Evolutionary conservation across 352 stramenopile genomes (phyloP).

Genomic region (Globisporangium canariense): DNA sequence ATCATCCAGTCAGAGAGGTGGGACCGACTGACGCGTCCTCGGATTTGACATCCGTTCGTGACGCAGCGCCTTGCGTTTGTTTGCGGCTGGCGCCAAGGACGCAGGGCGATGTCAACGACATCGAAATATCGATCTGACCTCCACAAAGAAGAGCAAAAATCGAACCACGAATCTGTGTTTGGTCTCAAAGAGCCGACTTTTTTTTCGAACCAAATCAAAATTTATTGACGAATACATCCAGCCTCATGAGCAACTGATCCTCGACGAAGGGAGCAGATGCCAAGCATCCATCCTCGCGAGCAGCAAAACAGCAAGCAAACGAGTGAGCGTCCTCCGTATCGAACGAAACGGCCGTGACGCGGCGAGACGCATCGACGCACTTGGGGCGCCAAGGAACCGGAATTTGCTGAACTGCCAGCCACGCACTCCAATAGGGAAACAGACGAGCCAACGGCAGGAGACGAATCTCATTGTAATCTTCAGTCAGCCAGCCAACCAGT

Average conservation of each 20-base stretch:
- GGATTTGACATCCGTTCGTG: neutral
- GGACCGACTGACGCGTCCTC: neutral
- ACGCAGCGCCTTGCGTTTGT: too few species aligned
- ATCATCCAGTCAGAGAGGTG: neutral
- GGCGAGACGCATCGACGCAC: conserved; percentile 1
- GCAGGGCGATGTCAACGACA: too few species aligned
- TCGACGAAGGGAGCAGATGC: neutral
- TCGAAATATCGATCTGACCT: too few species aligned
- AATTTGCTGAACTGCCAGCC: neutral
- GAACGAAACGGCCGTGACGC: neutral
- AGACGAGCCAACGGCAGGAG: neutral
- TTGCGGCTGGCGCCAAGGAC: too few species aligned
- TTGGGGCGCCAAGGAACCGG: neutral
- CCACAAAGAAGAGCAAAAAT: neutral
- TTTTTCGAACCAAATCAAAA: neutral
- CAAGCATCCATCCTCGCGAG: neutral
- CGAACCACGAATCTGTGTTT: neutral
- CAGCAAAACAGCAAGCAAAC: too few species aligned
- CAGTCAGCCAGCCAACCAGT: neutral
- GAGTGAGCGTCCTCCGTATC: neutral
- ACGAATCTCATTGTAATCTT: neutral
- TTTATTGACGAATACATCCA: neutral
- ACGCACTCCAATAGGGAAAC: neutral
- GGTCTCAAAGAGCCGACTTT: neutral
- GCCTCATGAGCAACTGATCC: neutral